Conservation (phyloP, 495 filamentous ascomycete genomes). For the Chaetomidium leptoderma region DNA sequence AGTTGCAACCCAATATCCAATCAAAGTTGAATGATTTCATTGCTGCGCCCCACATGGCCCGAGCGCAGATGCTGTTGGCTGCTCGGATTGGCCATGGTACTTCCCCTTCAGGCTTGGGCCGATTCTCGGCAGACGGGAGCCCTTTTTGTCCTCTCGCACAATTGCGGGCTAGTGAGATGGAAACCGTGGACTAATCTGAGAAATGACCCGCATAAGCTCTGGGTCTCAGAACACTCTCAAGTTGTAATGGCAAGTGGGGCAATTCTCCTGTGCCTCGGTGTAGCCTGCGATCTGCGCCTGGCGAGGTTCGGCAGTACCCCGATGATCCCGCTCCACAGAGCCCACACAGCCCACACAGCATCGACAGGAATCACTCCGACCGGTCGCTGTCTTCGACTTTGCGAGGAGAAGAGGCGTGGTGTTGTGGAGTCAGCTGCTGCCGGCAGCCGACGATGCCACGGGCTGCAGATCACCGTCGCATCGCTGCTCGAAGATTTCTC, state of each 20-base stretch:
- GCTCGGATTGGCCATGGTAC: not conserved
- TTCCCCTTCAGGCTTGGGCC: not conserved
- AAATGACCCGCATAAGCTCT: too few species aligned
- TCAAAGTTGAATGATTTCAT: not conserved
- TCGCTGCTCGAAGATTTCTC: not conserved
- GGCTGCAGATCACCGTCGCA: not conserved
- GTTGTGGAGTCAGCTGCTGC: not conserved
- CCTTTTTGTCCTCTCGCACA: not conserved
- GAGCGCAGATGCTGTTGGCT: slow-evolving; percentile 12
- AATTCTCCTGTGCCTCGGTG: too few species aligned
- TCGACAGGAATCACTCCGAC: too few species aligned
- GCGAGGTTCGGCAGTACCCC: too few species aligned
- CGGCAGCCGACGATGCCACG: not conserved
- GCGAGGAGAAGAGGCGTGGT: not conserved
- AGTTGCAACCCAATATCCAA: not conserved
- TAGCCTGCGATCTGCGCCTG: too few species aligned
- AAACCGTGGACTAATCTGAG: too few species aligned
- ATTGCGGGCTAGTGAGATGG: too few species aligned
- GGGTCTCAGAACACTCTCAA: too few species aligned
- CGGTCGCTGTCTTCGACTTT: too few species aligned
- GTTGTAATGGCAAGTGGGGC: too few species aligned
- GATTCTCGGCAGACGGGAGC: not conserved
- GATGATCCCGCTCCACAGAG: too few species aligned
- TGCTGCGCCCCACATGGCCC: slow-evolving; percentile 22
- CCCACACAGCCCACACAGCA: too few species aligned